These are phyloP conservation scores for Beauveria sp. DNA, from an alignment of 2,329 filamentous ascomycete genomes.

Conservation along the genomic window DNA sequence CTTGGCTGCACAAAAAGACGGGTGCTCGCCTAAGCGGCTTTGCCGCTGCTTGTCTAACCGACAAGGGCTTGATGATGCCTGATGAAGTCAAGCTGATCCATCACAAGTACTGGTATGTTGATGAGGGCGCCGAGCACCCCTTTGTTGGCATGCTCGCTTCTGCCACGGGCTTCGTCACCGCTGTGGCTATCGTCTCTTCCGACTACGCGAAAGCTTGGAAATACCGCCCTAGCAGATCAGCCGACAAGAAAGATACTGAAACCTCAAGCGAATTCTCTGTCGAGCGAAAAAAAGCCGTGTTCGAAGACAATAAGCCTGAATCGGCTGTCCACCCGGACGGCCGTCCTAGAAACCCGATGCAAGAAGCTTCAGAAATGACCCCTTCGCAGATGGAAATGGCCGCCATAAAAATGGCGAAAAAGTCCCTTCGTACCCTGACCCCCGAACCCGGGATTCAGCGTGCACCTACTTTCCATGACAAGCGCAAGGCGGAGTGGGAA, in stretches of 20 bases:
- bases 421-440: conserved; percentile 40
- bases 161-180: conserved; percentile 56
- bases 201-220: conserved; percentile 17
- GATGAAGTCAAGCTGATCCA: conserved; percentile 46
- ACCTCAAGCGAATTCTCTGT: neutral
- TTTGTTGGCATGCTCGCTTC: conserved; percentile 58
- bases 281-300: neutral
- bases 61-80: conserved; percentile 46
- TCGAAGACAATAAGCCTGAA: neutral
- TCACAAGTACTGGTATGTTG: conserved; percentile 51
- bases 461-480: conserved; percentile 16
- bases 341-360: too few species aligned
- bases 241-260: neutral
- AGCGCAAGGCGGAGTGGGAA: conserved; percentile 19
- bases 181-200: conserved; percentile 48
- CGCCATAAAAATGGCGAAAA: conserved; percentile 24
- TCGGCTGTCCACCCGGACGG: neutral
- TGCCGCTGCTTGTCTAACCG: conserved; percentile 50
- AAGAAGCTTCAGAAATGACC: conserved; percentile 11
- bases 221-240: neutral
- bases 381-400: conserved; percentile 22
- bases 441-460: conserved; percentile 10
- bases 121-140: conserved; percentile 57
- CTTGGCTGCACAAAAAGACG: conserved; percentile 54
- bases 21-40: conserved; percentile 53